Conservation (phyloP, 495 filamentous ascomycete species). For the Xylaria cubensis region DNA sequence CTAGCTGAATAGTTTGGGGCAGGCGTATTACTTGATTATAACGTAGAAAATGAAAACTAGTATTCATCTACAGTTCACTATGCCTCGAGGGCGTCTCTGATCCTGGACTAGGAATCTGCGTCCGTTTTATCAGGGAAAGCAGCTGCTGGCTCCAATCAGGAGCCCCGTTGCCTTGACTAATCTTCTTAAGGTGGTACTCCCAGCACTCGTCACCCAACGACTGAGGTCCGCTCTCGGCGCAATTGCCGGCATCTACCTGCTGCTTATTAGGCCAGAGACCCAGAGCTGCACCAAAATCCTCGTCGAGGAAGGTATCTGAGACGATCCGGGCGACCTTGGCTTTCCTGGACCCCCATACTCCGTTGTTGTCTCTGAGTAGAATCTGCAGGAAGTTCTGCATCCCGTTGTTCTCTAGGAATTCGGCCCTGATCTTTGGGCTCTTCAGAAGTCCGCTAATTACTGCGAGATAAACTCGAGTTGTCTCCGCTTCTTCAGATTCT, state of each 20-base stretch:
- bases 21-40: not conserved
- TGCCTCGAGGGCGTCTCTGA: constrained; percentile 13
- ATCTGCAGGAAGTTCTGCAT: constrained; percentile 56
- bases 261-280: constrained; percentile 54
- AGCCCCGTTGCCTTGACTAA: constrained; percentile 27
- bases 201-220: constrained; percentile 45
- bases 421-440: constrained; percentile 50
- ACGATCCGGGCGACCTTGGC: constrained; percentile 58
- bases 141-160: constrained; percentile 36
- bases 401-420: constrained; percentile 57
- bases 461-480: constrained; percentile 28
- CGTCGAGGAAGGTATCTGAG: constrained; percentile 66
- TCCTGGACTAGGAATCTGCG: not conserved
- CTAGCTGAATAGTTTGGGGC: not conserved
- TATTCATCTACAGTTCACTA: constrained; percentile 31
- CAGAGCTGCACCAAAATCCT: constrained; percentile 59
- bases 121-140: constrained; percentile 21
- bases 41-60: too few species aligned
- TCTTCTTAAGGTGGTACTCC: constrained; percentile 45
- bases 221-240: constrained; percentile 24
- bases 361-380: constrained; percentile 43
- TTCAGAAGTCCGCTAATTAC: constrained; percentile 53
- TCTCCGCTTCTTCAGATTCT: constrained; percentile 36
- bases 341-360: constrained; percentile 49
- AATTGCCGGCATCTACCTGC: constrained; percentile 35